Evolutionary conservation across 2,329 filamentous ascomycete genomes (phyloP).

Genomic region (Botrytis sinoallii): DNA sequence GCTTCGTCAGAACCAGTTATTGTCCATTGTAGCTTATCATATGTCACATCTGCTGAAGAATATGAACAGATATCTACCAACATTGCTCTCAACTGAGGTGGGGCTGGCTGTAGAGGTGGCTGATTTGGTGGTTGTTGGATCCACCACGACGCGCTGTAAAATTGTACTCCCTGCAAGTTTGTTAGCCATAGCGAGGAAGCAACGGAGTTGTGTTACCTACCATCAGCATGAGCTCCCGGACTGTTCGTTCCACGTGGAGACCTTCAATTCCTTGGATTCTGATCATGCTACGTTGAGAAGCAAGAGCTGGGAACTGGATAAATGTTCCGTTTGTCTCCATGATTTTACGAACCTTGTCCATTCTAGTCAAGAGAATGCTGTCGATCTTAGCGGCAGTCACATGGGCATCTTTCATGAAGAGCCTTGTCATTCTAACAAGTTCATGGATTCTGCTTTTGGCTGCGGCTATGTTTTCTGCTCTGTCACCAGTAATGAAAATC

Average conservation of each 20-base stretch:
- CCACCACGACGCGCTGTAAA: constrained; percentile 97
- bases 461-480: constrained; percentile 74
- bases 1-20: constrained; percentile 95
- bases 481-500: constrained; percentile 93
- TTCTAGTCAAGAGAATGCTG: constrained; percentile 81
- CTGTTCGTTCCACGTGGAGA: constrained; percentile 88
- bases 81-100: constrained; percentile 68
- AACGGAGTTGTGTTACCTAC: constrained; percentile 49
- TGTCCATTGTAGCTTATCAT: constrained; percentile 90
- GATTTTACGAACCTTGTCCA: constrained; percentile 97
- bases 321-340: constrained; percentile 96
- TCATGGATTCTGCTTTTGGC: constrained; percentile 93
- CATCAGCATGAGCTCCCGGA: constrained; percentile 92
- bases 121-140: constrained; percentile 58
- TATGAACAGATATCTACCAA: constrained; percentile 94
- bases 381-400: constrained; percentile 92
- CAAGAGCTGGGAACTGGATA: constrained; percentile 85
- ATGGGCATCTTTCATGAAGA: constrained; percentile 87
- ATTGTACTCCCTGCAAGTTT: constrained; percentile 74
- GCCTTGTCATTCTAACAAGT: constrained; percentile 73
- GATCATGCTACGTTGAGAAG: constrained; percentile 78
- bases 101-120: constrained; percentile 41
- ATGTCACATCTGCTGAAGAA: constrained; percentile 90
- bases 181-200: constrained; percentile 30
- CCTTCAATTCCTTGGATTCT: constrained; percentile 92